Evolutionary conservation across 2,329 filamentous ascomycete species (phyloP), one percentile per base, ranked within the genome.

Genomic region (Remersonia thermophila): DNA sequence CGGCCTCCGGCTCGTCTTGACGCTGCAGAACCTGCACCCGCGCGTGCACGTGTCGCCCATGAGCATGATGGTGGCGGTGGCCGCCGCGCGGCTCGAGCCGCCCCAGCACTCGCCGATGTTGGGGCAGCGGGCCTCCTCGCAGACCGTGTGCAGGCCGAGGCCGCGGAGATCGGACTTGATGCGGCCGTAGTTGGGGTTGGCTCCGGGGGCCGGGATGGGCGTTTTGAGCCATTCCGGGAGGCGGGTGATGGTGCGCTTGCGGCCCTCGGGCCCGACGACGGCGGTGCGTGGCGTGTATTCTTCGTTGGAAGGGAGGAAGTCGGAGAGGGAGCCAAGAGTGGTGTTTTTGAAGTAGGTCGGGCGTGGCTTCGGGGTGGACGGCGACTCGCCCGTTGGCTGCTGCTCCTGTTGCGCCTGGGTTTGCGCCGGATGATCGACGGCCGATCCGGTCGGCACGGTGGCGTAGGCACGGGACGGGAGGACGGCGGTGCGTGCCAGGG

Each of bases 41-140:
- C 91, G 74, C 13, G 91, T 98, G 61, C 91, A 98, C 7, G 89
- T 96, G 59, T 98, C 91, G 46, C 91, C 91, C 87, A 96, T 96
- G 32, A 98, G 66, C 91, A 98, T 98, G 60, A 98, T 96, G 9
- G 91, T 98, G 2, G 91, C 91, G 23, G 91, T 98, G 4, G 91
- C 91, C 17, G 85, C 80, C 47, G 77, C 80, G 65, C 94, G 94
- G 57, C 81, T 76, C 54, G 70, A 77, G 25, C 91, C 91, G 43
- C 91, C 91, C 91, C 91, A 98, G 66, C 91, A 98, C 57, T 96
- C 89, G 45, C 82, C 86, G 42, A 98, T 94, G 60, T 98, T 98
- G 42, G 91, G 91, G 60, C 91, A 98, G 47, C 86, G 77, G 2
- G 91, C 91, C 64, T 98, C 91, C 63, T 98, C 91, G 60, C 91